phyloP scores from a whole-genome alignment of 768 basidiomycete species.

The Panaeolus papilionaceus region DNA sequence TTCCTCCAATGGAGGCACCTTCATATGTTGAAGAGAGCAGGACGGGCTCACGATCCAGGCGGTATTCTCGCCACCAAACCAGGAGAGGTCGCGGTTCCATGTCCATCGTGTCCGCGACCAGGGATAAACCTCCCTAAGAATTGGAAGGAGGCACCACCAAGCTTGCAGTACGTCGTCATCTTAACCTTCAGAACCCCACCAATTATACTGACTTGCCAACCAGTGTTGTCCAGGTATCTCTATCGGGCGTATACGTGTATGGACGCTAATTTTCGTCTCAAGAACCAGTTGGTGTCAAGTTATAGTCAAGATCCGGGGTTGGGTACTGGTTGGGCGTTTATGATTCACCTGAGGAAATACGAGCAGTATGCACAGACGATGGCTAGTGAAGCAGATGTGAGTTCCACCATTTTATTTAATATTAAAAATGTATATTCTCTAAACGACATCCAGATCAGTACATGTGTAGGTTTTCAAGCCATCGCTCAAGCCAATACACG shows the following conservation, averaged over 20 bases:
- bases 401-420: not conserved
- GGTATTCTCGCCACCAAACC: not conserved
- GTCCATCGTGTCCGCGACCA: constrained; percentile 15
- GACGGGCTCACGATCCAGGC: constrained; percentile 4
- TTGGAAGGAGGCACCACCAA: constrained; percentile 5
- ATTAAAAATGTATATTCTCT: not conserved
- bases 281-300: constrained; percentile 13
- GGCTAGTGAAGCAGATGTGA: constrained; percentile 16
- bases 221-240: not conserved
- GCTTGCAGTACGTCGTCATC: not conserved
- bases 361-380: constrained; percentile 8
- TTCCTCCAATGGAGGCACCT: constrained; percentile 22
- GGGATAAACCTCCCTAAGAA: constrained; percentile 10
- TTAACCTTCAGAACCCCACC: not conserved
- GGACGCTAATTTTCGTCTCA: constrained; percentile 14
- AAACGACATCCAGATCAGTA: constrained; percentile 13
- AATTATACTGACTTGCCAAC: not conserved
- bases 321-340: constrained; percentile 14
- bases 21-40: constrained; percentile 30
- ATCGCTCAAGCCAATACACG: constrained; percentile 12
- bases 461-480: constrained; percentile 18
- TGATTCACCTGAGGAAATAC: constrained; percentile 3
- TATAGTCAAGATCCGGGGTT: constrained; percentile 17
- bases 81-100: not conserved
- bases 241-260: not conserved